phyloP scores from a whole-genome alignment of 2,329 filamentous ascomycete species.

The Epichloe scottii region DNA sequence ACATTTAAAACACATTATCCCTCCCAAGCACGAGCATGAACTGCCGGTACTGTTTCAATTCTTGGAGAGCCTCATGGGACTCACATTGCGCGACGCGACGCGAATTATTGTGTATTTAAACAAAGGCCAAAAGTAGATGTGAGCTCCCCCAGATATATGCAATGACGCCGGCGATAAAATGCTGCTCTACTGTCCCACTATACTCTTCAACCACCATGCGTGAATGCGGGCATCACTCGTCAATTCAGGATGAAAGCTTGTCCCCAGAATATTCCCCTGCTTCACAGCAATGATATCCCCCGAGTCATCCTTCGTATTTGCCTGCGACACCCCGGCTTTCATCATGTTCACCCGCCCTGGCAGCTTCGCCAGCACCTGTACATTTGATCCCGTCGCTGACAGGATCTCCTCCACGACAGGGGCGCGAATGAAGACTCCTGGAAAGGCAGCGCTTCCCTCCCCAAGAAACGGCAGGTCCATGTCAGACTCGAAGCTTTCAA shows the following conservation, averaged over 20 bases:
- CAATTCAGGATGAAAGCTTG: slow-evolving; percentile 90
- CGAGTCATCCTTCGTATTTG: slow-evolving; percentile 27
- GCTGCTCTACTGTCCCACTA: slow-evolving; percentile 35
- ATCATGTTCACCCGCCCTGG: slow-evolving; percentile 27
- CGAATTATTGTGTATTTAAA: too few species aligned
- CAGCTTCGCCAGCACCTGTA: slow-evolving; percentile 41
- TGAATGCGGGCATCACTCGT: slow-evolving; percentile 83
- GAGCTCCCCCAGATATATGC: background rate
- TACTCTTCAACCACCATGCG: slow-evolving; percentile 64
- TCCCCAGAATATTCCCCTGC: slow-evolving; percentile 87
- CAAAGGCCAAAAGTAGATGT: background rate
- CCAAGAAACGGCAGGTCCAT: slow-evolving; percentile 60
- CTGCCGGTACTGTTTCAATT: too few species aligned
- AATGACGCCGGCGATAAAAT: background rate
- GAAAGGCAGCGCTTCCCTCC: slow-evolving; percentile 36
- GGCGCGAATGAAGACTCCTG: slow-evolving; percentile 84
- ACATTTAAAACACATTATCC: too few species aligned
- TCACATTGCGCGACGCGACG: too few species aligned
- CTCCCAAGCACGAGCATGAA: too few species aligned
- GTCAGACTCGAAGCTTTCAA: slow-evolving; percentile 75
- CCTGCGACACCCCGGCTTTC: slow-evolving; percentile 24
- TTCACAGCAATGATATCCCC: slow-evolving; percentile 79
- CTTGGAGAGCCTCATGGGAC: too few species aligned
- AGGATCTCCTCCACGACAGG: slow-evolving; percentile 83
- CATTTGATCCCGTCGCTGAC: slow-evolving; percentile 22